phyloP scores from a whole-genome alignment of 2,329 filamentous ascomycete species.

The Coniella lustricola region DNA sequence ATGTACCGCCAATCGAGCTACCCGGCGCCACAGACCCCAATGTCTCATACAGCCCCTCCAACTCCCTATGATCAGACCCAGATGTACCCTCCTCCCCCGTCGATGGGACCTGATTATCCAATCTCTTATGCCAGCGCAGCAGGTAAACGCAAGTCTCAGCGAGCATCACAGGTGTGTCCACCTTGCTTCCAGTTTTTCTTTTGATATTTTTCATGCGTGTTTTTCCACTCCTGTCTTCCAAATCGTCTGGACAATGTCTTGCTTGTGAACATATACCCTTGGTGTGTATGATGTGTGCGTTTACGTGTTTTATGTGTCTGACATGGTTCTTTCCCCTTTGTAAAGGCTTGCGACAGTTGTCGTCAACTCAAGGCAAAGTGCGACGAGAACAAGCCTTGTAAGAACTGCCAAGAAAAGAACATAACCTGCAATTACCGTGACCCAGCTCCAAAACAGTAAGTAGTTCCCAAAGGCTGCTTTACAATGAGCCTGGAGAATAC shows the following conservation, averaged over 20 bases:
- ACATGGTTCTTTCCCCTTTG: slow-evolving; percentile 1
- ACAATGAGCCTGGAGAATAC: no score
- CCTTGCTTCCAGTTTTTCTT: no score
- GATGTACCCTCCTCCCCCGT: slow-evolving; percentile 20
- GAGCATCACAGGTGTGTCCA: slow-evolving; percentile 52
- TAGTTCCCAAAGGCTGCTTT: no score
- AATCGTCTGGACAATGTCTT: no score
- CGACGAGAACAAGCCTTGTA: slow-evolving; percentile 77
- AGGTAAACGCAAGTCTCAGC: slow-evolving; percentile 56
- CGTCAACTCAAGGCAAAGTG: slow-evolving; percentile 85
- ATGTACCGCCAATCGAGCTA: slow-evolving; percentile 35
- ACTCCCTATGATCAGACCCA: slow-evolving; percentile 27
- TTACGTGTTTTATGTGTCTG: no score
- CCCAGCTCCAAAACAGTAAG: slow-evolving; percentile 83
- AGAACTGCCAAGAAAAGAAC: slow-evolving; percentile 81
- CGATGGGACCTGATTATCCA: slow-evolving; percentile 31
- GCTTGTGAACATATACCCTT: no score
- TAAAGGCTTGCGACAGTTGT: slow-evolving; percentile 83
- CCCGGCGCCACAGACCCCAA: slow-evolving; percentile 33
- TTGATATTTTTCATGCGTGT: no score
- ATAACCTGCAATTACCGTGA: slow-evolving; percentile 84
- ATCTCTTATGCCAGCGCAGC: slow-evolving; percentile 37
- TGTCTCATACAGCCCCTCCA: slow-evolving; percentile 24
- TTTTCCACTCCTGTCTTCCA: no score
- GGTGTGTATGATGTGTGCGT: no score